Evolutionary conservation across 331 rosid species (phyloP).

Genomic region (Quercus tomentella): DNA sequence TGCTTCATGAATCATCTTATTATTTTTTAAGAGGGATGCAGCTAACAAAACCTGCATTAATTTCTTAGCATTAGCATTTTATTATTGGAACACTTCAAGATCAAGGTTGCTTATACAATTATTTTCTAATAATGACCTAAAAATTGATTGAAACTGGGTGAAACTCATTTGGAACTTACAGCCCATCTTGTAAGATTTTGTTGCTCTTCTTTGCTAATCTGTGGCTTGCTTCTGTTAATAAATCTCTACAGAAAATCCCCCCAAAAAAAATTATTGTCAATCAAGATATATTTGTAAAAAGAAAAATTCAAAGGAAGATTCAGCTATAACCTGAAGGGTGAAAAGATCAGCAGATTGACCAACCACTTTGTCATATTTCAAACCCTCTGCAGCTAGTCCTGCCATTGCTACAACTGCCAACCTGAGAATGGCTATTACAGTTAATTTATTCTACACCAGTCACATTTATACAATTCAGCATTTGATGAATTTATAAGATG

Average conservation of each 20-base stretch:
- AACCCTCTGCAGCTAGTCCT: constrained; percentile 92
- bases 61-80: not conserved
- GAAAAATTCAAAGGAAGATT: not conserved
- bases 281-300: not conserved
- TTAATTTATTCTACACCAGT: not conserved
- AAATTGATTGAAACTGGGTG: not conserved
- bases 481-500: not conserved
- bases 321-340: constrained; percentile 64
- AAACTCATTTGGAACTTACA: constrained; percentile 42
- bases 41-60: constrained; percentile 64
- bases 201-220: constrained; percentile 82
- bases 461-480: not conserved
- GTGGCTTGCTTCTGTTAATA: constrained; percentile 88
- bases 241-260: constrained; percentile 49
- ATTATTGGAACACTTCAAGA: not conserved
- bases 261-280: not conserved
- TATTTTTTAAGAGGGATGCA: constrained; percentile 76
- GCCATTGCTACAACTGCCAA: constrained; percentile 95
- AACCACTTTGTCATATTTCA: constrained; percentile 82
- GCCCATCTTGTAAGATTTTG: constrained; percentile 99
- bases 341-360: constrained; percentile 98
- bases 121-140: not conserved
- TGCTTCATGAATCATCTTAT: constrained; percentile 64
- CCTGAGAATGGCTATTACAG: constrained; percentile 28
- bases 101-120: not conserved